Base-by-base conservation (phyloP, 331 rosid genomes). In the Prunus yedoensis region DNA sequence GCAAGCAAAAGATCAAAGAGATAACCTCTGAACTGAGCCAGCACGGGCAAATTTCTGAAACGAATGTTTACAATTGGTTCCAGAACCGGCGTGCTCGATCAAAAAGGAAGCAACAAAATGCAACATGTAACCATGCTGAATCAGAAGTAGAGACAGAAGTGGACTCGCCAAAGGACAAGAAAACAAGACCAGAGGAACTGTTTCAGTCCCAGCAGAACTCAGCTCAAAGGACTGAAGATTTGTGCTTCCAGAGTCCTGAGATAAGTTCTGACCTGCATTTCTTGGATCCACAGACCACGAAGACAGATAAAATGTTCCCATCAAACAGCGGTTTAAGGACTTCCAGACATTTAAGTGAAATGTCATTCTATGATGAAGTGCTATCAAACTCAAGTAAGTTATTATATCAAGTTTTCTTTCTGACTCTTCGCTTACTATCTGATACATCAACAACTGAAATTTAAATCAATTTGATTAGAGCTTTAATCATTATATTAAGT, bases 11-110 rank as follows among this genome's bases (percentile, higher is more conserved):
- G 85, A 95, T 95, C 82, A 95, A 92, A 82, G 96, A 95, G 71
- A 90, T 95, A 53, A 87, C 99, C 66, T 68, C 88, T 25, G 94
- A 95, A 56, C 93, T 95, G 75, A 83, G 88, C 64, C 92, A 95
- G 77, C 94, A 90, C 35, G 99, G 99, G 57, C 94, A 79, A 72
- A 90, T 95, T 77, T 89, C 97, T 59, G 97, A 95, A 81, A 87
- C 93, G 12, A 95, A 92, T 73, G 97, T 95, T 71, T 92, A 95
- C 45, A 95, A 92, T 54, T 95, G 99, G 99, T 95, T 95, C 73
- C 97, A 95, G 86, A 95, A 95, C 49, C 83, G 99, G 86, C 96
- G 99, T 17, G 99, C 99, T 65, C 85, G 97, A 64, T 92, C 97
- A 8, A 95, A 92, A 69, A 88, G 96, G 83, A 95, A 95, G 76